phyloP scores from a whole-genome alignment of 169 alveolate genomes.

The Plasmodium coatneyi region DNA sequence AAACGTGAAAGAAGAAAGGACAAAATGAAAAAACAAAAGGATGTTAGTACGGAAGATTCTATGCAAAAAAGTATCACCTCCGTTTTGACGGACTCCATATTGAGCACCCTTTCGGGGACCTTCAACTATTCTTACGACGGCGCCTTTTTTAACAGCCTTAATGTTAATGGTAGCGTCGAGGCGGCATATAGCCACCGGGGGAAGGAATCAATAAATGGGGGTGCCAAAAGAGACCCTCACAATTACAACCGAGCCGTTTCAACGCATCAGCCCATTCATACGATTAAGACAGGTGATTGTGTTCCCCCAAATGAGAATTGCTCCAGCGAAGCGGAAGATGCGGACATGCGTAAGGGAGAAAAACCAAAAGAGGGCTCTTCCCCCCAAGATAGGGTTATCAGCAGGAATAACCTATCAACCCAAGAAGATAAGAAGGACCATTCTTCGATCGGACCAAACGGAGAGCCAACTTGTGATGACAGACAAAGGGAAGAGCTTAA shows the following conservation, averaged over 20 bases:
- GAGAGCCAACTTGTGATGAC: background rate
- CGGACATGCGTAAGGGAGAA: background rate
- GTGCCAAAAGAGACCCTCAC: background rate
- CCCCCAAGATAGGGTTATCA: background rate
- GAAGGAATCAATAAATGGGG: background rate
- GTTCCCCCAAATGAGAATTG: background rate
- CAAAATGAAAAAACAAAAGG: background rate
- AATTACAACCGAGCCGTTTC: background rate
- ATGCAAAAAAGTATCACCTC: conserved; percentile 30
- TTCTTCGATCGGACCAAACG: background rate
- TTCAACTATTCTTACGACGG: conserved; percentile 59
- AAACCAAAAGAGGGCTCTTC: background rate
- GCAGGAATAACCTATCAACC: background rate
- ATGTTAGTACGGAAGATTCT: background rate
- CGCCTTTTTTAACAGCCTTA: conserved; percentile 4
- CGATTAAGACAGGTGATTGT: background rate
- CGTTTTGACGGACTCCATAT: conserved; percentile 1
- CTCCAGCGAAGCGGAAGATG: background rate
- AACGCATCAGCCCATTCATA: background rate
- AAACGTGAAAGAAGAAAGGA: background rate
- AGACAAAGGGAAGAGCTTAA: background rate
- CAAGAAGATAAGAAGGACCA: background rate
- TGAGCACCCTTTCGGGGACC: conserved; percentile 56
- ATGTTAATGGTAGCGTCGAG: background rate
- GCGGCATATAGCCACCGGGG: background rate